Evolutionary conservation across 2,329 filamentous ascomycete genomes (phyloP).

Genomic region (Microcyclosporella mali): DNA sequence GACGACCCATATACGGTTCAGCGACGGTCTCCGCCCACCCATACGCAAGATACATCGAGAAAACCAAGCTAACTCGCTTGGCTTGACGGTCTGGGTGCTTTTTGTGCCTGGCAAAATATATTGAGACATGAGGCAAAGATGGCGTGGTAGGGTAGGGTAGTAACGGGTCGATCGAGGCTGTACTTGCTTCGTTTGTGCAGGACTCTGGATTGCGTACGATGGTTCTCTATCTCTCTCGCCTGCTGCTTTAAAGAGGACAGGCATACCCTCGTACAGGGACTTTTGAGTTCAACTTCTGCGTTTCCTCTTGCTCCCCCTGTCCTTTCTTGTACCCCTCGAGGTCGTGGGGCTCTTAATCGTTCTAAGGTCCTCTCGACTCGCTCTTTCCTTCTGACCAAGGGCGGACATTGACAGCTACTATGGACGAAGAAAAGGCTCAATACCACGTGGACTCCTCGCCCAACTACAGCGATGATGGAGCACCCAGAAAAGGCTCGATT

Average conservation of each 20-base stretch:
- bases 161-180: constrained; percentile 1
- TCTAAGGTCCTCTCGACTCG: too few species aligned
- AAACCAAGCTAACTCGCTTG: constrained; percentile 1
- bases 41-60: constrained; percentile 1
- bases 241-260: background rate
- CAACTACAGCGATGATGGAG: background rate
- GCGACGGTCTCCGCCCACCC: too few species aligned
- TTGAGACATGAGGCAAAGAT: background rate
- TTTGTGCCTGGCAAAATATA: background rate
- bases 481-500: constrained; percentile 10
- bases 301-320: too few species aligned
- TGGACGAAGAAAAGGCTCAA: constrained; percentile 11
- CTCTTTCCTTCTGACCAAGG: background rate
- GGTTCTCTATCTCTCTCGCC: too few species aligned
- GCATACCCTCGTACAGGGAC: background rate
- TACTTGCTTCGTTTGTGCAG: background rate
- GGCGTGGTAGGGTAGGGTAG: constrained; percentile 4
- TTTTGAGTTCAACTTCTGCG: too few species aligned
- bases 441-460: constrained; percentile 5
- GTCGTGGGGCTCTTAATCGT: too few species aligned
- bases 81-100: background rate
- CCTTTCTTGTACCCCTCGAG: too few species aligned
- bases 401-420: constrained; percentile 1
- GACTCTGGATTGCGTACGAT: too few species aligned
- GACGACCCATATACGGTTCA: too few species aligned